Percentiles rank a stretch among this genome's conserved stretches.
phyloP scores from a whole-genome alignment of 331 rosid genomes.

The Pyrus hybrid region DNA sequence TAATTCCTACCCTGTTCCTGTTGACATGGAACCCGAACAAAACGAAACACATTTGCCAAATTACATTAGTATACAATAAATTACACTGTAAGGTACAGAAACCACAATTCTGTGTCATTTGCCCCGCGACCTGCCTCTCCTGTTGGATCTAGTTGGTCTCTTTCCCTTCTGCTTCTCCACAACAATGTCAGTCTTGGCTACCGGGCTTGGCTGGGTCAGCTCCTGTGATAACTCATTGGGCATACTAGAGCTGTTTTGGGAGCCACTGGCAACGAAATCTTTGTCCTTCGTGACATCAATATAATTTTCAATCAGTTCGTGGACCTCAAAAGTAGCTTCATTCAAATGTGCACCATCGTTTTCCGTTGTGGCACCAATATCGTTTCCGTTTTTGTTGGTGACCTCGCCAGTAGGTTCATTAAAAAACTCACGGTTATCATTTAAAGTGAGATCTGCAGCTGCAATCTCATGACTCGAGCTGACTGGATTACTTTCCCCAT shows the following conservation, averaged over 20 bases:
- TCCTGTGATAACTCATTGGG: constrained; percentile 30
- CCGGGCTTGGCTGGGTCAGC: constrained; percentile 10
- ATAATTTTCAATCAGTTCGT: constrained; percentile 18
- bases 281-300: constrained; percentile 17
- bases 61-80: constrained; percentile 7
- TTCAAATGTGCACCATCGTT: constrained; percentile 13
- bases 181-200: constrained; percentile 17
- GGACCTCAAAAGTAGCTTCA: constrained; percentile 42
- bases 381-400: constrained; percentile 22
- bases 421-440: constrained; percentile 29
- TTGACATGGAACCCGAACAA: background rate
- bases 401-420: constrained; percentile 40
- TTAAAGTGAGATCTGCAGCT: constrained; percentile 19
- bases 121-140: constrained; percentile 27
- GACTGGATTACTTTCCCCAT: constrained; percentile 13
- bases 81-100: background rate
- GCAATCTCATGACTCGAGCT: constrained; percentile 25
- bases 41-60: background rate
- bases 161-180: constrained; percentile 38
- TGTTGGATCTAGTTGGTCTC: constrained; percentile 39
- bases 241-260: constrained; percentile 46
- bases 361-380: constrained; percentile 14
- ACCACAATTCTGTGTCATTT: background rate
- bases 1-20: background rate
- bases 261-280: constrained; percentile 26